A percentile compares a stretch with the other conserved stretches of the same genome.
These are phyloP conservation scores for Erodium moschatum DNA, from an alignment of 441 rosid species.

Conservation along the genomic window DNA sequence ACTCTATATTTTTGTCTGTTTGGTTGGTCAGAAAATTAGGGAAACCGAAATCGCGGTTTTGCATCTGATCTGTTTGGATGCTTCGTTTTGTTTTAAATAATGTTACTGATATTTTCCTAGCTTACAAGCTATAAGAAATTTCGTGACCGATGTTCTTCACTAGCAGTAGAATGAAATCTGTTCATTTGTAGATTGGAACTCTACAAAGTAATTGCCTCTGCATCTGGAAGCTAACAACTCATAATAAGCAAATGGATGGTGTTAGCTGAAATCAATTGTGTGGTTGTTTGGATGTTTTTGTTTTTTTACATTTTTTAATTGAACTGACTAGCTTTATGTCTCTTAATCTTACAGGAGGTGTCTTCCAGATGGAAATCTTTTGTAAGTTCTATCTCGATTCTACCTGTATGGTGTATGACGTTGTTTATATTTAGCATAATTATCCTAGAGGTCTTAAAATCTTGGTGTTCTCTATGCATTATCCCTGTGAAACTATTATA, in stretches of 20 bases:
- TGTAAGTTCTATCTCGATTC: conserved; percentile 44
- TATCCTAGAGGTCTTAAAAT: not conserved
- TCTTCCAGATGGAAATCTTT: conserved; percentile 72
- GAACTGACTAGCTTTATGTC: conserved; percentile 15
- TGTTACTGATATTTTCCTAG: not conserved
- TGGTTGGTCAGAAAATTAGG: not conserved
- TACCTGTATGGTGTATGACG: not conserved
- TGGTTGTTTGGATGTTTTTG: not conserved
- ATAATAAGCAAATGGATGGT: not conserved
- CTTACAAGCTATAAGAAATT: not conserved
- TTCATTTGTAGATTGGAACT: not conserved
- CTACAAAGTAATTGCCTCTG: not conserved
- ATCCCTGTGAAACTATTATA: not conserved
- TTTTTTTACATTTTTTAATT: not conserved
- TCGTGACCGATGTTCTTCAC: not conserved
- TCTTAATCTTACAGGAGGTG: conserved; percentile 46
- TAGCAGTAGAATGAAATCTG: not conserved
- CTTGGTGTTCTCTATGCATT: not conserved
- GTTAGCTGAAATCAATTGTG: not conserved
- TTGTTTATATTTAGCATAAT: not conserved
- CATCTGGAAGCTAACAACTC: not conserved
- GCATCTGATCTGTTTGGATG: not conserved
- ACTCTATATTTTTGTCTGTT: not conserved
- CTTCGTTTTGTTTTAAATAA: too few species aligned
- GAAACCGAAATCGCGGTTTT: not conserved